These are phyloP conservation scores for Lachnellula subtilissima DNA, from an alignment of 2,329 filamentous ascomycete genomes.

Conservation along the genomic window DNA sequence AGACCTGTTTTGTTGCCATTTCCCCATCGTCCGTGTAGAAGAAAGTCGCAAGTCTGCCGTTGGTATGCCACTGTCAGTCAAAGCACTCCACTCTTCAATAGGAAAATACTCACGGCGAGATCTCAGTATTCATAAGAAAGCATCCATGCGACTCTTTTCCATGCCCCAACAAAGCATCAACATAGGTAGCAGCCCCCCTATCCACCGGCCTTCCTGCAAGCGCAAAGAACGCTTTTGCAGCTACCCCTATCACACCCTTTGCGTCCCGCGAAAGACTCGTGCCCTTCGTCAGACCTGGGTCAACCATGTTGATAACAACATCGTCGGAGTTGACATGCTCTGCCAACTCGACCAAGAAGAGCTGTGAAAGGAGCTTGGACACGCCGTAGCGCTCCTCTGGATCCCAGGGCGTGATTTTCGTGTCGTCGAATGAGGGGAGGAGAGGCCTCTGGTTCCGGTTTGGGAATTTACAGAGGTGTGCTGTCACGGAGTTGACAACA, in stretches of 20 bases:
- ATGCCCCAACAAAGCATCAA: conserved; percentile 1
- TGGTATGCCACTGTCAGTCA: neutral
- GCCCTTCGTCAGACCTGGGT: conserved; percentile 34
- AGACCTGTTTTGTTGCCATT: conserved; percentile 32
- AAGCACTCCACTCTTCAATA: neutral
- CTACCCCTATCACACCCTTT: conserved; percentile 11
- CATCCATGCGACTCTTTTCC: conserved; percentile 43
- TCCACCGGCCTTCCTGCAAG: neutral
- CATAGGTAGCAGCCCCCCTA: neutral
- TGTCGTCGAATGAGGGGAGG: conserved; percentile 32
- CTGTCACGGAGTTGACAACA: conserved; percentile 29
- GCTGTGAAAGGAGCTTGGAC: conserved; percentile 32
- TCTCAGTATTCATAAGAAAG: conserved; percentile 44
- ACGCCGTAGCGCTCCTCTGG: conserved; percentile 26
- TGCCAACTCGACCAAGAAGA: conserved; percentile 37
- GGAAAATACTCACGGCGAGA: conserved; percentile 38
- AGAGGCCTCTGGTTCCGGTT: conserved; percentile 25
- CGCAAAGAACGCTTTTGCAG: conserved; percentile 14
- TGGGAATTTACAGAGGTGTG: conserved; percentile 27
- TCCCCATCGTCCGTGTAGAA: conserved; percentile 34
- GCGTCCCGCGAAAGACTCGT: conserved; percentile 39
- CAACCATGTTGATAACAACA: conserved; percentile 35
- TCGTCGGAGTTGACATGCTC: conserved; percentile 33
- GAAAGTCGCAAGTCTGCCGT: conserved; percentile 28
- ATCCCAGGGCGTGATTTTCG: conserved; percentile 18